Evolutionary conservation across 148 eudicot genomes (phyloP), one percentile per base, ranked within the genome.

Genomic region (Fagopyrum homotropicum): DNA sequence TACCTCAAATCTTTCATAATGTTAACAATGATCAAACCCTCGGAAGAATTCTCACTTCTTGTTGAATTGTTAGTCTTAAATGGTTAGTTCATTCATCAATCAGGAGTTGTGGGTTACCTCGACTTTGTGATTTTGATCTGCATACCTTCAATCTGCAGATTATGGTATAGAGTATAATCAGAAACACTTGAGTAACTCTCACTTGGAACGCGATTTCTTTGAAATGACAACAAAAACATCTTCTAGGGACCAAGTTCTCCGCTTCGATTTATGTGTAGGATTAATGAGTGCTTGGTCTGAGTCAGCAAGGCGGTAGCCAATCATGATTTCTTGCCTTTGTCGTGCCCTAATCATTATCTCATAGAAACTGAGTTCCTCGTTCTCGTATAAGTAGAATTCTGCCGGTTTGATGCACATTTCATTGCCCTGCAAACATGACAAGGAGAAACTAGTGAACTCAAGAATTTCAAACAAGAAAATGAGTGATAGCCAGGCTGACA

Each of bases 381-480:
- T 93, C 70, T 93, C 93, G 75, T 89, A 88, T 47, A 91, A 84
- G 81, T 90, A 93, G 79, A 93, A 91, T 77, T 93, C 98, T 57
- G 93, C 96, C 5, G 96, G 87, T 79, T 87, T 93, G 77, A 93
- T 93, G 82, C 98, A 91, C 96, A 93, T 85, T 78, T 93, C 98
- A 82, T 89, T 93, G 48, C 98, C 98, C 98, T 93, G 93, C 72
- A 73, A 60, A 66, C 15, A 29, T 35, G 40, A 61, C 15, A 61
- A 10, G 10, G 68, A 10, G 6, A 4, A 29, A 61, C 43, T 26
- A 4, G 43, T 26, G 43, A 61, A 26, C 30, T 61, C 2, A 29
- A 3, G 15, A 61, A 61, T 61, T 61, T 61, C 3, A 5, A 59
- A 48, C 45, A 56, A 16, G 6, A 64, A 5, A 64, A 8, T n/a